Evolutionary conservation across 1,139 yeast species (phyloP).

Genomic region (Yamadazyma sp.): DNA sequence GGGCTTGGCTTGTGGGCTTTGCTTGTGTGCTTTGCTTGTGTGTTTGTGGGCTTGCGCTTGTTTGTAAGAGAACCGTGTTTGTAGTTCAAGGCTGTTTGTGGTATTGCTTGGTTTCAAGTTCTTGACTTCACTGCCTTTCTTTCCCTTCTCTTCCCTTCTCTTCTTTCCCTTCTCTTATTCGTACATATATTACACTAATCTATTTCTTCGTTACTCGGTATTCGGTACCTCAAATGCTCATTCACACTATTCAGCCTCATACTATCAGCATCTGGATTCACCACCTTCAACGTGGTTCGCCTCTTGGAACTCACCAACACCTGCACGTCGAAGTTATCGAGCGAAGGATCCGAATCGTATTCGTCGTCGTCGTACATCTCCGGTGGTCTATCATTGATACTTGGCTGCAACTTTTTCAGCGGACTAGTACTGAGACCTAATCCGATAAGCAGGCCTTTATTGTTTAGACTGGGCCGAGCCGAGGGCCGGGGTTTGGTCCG

Average conservation of each 20-base stretch:
- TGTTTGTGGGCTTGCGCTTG: no score
- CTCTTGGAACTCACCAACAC: slow-evolving; percentile 73
- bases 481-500: neutral
- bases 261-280: slow-evolving; percentile 55
- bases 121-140: no score
- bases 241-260: slow-evolving; percentile 5
- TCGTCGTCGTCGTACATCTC: slow-evolving; percentile 9
- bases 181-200: no score
- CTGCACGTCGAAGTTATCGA: slow-evolving; percentile 61
- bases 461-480: neutral
- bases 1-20: no score
- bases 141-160: no score
- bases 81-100: no score
- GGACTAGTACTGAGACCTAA: slow-evolving; percentile 2
- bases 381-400: slow-evolving; percentile 3
- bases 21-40: no score
- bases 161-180: no score
- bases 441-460: slow-evolving; percentile 1
- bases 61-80: no score
- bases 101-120: no score
- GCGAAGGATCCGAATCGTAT: slow-evolving; percentile 9
- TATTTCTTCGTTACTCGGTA: slow-evolving; percentile 3
- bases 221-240: slow-evolving; percentile 1
- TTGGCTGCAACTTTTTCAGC: neutral
- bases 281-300: slow-evolving; percentile 58